Evolutionary conservation across 768 basidiomycete genomes (phyloP).

Genomic region (Lactifluus hygrophoroides): DNA sequence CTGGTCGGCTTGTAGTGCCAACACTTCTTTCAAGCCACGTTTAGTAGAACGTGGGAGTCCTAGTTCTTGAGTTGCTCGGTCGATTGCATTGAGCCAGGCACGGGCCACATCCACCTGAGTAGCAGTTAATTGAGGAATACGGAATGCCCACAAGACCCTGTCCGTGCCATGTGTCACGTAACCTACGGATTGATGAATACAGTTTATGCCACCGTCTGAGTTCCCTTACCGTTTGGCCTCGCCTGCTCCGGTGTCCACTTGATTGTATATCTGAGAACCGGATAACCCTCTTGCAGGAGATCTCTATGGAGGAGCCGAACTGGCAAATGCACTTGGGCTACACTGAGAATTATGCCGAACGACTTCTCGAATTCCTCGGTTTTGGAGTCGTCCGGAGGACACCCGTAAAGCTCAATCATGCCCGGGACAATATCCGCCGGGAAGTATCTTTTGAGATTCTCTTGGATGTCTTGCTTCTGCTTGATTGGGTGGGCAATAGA

Average conservation of each 20-base stretch:
- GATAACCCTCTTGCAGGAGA: conserved; percentile 45
- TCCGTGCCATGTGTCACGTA: conserved; percentile 69
- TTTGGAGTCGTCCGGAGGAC: conserved; percentile 33
- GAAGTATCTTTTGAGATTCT: conserved; percentile 57
- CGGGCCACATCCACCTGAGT: conserved; percentile 42
- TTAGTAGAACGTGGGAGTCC: conserved; percentile 29
- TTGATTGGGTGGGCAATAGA: conserved; percentile 57
- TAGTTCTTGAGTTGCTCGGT: conserved; percentile 35
- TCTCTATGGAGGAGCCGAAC: conserved; percentile 55
- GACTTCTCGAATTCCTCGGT: conserved; percentile 36
- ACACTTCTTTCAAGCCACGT: conserved; percentile 26
- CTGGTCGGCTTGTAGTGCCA: conserved; percentile 45
- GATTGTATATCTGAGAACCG: conserved; percentile 60
- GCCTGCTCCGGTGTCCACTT: conserved; percentile 58
- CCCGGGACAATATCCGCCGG: conserved; percentile 37
- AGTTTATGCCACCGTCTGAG: not conserved
- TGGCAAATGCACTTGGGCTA: conserved; percentile 61
- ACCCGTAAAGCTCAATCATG: conserved; percentile 39
- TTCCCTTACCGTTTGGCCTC: conserved; percentile 41
- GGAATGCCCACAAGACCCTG: conserved; percentile 51
- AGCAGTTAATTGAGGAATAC: conserved; percentile 38
- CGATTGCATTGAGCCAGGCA: conserved; percentile 47
- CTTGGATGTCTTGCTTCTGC: conserved; percentile 40
- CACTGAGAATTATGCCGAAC: conserved; percentile 53
- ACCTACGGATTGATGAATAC: conserved; percentile 31